Base-by-base conservation (phyloP, 1,284 basidiomycete genomes). In the Phaffia rhodozyma region DNA sequence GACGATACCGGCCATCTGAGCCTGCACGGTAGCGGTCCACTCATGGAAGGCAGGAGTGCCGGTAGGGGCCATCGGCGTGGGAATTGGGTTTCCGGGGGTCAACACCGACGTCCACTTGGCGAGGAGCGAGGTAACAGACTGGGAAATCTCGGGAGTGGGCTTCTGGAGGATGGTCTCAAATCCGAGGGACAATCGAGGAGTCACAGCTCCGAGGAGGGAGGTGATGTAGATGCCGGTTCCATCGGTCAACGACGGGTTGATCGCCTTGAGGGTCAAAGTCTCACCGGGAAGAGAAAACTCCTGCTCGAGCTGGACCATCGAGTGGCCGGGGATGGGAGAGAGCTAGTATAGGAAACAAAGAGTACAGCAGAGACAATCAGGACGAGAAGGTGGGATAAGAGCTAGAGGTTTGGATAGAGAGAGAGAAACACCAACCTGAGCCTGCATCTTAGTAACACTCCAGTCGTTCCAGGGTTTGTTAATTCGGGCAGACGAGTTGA, bases 151-250 rank as follows among this genome's bases (percentile, higher is more conserved):
- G 2, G 87, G 87, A 63, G 82, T 82, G 66, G 86, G 87, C 63
- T 78, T 76, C 75, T 97, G 93, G 76, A 85, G 85, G 68, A 97
- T 78, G n/a, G 85, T 82, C 78, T 98, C 96, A 66, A 91, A 78
- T 67, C 96, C 96, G 67, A 97, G 74, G 2, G 94, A 91, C 68
- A 98, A 78, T 73, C 88, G 87, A 76, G 89, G 88, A 48, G 91
- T 88, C 72, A 99, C 70, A n/a, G 94, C 97, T 77, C 97, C 96
- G 66, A 98, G 82, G 78, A 94, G 91, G 72, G 85, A 92, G 71
- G 86, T 89, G 65, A 97, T 83, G 78, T 91, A 97, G 74, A 97
- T 89, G 67, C 96, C 96, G n/a, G 90, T 89, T 38, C 83, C 75
- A 77, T 97, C 92, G 61, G 83, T 80, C 18, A 89, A 87, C 64